Base-by-base conservation (phyloP, 768 basidiomycete genomes). In the Mycena chlorophos region DNA sequence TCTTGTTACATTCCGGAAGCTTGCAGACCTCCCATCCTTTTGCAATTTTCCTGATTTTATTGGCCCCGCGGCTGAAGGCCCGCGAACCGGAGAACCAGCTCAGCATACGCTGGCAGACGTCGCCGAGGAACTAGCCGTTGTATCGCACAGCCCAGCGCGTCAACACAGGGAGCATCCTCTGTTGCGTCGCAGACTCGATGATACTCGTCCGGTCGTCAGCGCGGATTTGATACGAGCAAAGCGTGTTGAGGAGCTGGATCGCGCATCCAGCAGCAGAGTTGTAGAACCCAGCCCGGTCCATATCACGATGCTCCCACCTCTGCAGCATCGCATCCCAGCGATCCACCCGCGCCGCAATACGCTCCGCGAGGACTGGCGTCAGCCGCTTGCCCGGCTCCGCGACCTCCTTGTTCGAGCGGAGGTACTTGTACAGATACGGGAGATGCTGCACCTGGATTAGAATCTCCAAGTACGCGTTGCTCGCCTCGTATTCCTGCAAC, bases 401-500 rank as follows among this genome's bases (percentile, higher is more conserved):
- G 48, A 57, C 49, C 5, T 51, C 53, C 5, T 51, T 57, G 4
- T 34, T 29, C 5, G 64, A 66, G 8, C 61, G 29, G 27, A 65
- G 55, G 31, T 65, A 67, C 30, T 65, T 61, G 28, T 43, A 42
- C 5, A 67, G 49, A 34, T 67, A 67, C 12, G 64, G 64, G 26
- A 58, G 39, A 47, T 67, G 60, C 43, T 67, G 66, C 23, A 65
- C 23, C 0, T 40, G 23, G 6, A 62, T 52, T 8, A 67, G 63
- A 45, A 64, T 65, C 23, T 58, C 55, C 20, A 55, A 38, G 54
- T 61, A 66, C 4, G 62, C 55, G 47, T 65, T 66, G 38, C 51
- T 48, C 6, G 25, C 34, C 3, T 34, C 1, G 22, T 61, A 58
- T n/a, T 55, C 57, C 10, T 28, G 17, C 2, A 22, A 2, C 19